A percentile compares a stretch with the other conserved stretches of the same genome.
These are phyloP conservation scores for Flagelloscypha sp. DNA, from an alignment of 768 basidiomycete species.

Conservation along the genomic window DNA sequence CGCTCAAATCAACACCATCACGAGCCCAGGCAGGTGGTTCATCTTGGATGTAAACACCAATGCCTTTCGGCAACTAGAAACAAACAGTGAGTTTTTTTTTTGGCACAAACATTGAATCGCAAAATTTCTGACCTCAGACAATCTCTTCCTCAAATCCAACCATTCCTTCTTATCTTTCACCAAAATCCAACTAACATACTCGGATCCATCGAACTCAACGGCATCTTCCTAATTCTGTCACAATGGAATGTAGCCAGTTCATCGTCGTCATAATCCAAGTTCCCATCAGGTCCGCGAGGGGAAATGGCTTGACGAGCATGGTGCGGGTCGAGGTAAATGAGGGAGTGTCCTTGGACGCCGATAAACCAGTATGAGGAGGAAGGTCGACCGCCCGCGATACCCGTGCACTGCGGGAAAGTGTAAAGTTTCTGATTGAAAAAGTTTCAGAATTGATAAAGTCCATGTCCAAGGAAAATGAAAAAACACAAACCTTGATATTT, in stretches of 20 bases:
- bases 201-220: conserved; percentile 81
- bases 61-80: too few species aligned
- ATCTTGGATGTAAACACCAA: too few species aligned
- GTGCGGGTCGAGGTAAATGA: conserved; percentile 79
- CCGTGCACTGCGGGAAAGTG: conserved; percentile 92
- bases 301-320: conserved; percentile 73
- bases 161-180: conserved; percentile 83
- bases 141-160: conserved; percentile 67
- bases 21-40: too few species aligned
- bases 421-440: too few species aligned
- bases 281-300: conserved; percentile 29
- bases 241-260: conserved; percentile 92
- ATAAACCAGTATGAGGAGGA: conserved; percentile 99
- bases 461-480: conserved; percentile 1
- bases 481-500: conserved; percentile 63
- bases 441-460: not conserved
- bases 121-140: conserved; percentile 54
- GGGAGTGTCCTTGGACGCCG: conserved; percentile 78
- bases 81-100: too few species aligned
- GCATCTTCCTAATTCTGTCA: conserved; percentile 95
- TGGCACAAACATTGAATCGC: too few species aligned
- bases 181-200: conserved; percentile 96
- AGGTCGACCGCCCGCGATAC: conserved; percentile 93
- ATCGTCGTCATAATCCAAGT: not conserved
- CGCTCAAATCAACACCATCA: too few species aligned